These are phyloP conservation scores for Corrigiola litoralis DNA, from an alignment of 179 eudicot species.

Conservation along the genomic window DNA sequence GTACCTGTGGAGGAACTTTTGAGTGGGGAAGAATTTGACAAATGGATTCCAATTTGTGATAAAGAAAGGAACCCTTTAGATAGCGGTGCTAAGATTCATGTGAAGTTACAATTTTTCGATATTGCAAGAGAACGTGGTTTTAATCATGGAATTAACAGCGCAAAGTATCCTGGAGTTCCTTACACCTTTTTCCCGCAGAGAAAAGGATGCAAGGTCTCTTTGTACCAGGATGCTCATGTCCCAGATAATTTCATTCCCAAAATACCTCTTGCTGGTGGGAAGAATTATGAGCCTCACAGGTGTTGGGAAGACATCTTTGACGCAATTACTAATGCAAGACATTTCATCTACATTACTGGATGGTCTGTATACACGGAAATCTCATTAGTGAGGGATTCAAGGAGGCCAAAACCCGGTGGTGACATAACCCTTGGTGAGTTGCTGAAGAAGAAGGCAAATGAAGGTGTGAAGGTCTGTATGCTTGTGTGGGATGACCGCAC, in stretches of 20 bases:
- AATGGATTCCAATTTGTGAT: constrained; percentile 45
- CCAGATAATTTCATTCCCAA: constrained; percentile 44
- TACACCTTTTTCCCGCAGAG: constrained; percentile 44
- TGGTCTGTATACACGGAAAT: constrained; percentile 54
- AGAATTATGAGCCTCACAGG: constrained; percentile 40
- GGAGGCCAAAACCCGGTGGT: constrained; percentile 43
- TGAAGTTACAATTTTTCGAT: constrained; percentile 38
- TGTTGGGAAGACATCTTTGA: constrained; percentile 58
- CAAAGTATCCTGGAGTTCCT: constrained; percentile 48
- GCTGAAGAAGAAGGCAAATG: constrained; percentile 44
- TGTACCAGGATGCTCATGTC: constrained; percentile 53
- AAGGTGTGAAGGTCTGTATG: constrained; percentile 50
- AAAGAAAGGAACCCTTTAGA: constrained; percentile 35
- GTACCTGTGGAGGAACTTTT: constrained; percentile 39
- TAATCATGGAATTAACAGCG: constrained; percentile 35
- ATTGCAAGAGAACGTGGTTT: constrained; percentile 32
- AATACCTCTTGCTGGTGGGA: constrained; percentile 41
- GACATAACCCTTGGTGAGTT: constrained; percentile 42
- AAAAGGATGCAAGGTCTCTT: constrained; percentile 41
- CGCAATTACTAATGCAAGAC: constrained; percentile 41
- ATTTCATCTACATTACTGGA: constrained; percentile 48
- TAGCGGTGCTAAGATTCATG: constrained; percentile 45
- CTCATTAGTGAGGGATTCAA: constrained; percentile 36
- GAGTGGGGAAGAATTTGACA: constrained; percentile 38
- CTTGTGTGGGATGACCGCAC: constrained; percentile 63